Percentiles rank a stretch among this genome's conserved stretches.
These are phyloP conservation scores for Aeminium ludgeri DNA, from an alignment of 495 filamentous ascomycete species.

Conservation along the genomic window DNA sequence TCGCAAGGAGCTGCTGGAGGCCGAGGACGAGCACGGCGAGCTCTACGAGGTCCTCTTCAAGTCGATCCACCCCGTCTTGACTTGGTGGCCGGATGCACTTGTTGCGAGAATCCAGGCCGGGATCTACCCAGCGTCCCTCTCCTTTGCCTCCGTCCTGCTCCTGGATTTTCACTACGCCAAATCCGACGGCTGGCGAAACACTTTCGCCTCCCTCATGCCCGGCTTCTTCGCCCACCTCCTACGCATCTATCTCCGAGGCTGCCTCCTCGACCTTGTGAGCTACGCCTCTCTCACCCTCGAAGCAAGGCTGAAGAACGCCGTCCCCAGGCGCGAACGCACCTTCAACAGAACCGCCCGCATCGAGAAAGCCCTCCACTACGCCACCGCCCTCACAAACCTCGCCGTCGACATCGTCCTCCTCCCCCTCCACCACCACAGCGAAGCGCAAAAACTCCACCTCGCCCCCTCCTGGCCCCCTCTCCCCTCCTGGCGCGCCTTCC, in stretches of 20 bases:
- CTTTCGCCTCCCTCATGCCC: not conserved
- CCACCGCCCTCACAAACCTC: not conserved
- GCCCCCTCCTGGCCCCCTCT: constrained; percentile 9
- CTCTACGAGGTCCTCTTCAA: not conserved
- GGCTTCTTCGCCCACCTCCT: not conserved
- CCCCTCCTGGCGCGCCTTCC: not conserved
- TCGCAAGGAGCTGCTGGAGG: constrained; percentile 7
- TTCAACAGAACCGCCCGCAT: too few species aligned
- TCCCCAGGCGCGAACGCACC: too few species aligned
- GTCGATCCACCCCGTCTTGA: not conserved
- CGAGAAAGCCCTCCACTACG: too few species aligned
- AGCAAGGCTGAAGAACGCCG: too few species aligned
- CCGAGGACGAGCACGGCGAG: constrained; percentile 6
- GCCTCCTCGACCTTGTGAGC: too few species aligned
- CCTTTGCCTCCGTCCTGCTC: not conserved
- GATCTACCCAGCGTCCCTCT: not conserved
- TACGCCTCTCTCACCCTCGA: too few species aligned
- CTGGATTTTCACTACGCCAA: not conserved
- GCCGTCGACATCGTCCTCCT: constrained; percentile 7
- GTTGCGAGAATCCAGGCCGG: constrained; percentile 1
- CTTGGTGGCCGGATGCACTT: constrained; percentile 1
- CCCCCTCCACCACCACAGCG: constrained; percentile 6
- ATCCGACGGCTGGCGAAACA: not conserved
- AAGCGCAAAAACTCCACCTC: constrained; percentile 7
- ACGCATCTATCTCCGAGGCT: too few species aligned